Percentiles rank a stretch among this genome's conserved stretches.
Conservation (phyloP, 352 stramenopile species). For the Phytophthora rubi region DNA sequence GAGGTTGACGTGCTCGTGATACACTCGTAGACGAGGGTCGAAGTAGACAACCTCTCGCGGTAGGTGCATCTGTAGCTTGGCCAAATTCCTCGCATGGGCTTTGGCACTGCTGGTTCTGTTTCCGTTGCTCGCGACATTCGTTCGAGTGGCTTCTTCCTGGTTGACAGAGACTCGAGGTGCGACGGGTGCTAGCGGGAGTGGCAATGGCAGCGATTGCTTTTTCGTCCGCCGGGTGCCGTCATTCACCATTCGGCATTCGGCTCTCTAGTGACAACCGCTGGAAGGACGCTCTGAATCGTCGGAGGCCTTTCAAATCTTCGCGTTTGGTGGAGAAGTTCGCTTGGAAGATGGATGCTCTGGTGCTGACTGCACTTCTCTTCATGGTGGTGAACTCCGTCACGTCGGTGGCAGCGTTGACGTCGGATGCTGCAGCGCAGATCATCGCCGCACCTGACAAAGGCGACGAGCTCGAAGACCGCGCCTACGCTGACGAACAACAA, state of each 20-base stretch:
- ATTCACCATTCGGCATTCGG: slow-evolving; percentile 35
- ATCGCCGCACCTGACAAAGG: slow-evolving; percentile 76
- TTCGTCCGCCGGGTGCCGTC: slow-evolving; percentile 28
- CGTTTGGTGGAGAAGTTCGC: background rate
- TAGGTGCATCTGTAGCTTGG: slow-evolving; percentile 38
- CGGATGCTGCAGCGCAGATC: slow-evolving; percentile 41
- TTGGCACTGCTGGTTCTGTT: slow-evolving; percentile 29
- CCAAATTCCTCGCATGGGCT: slow-evolving; percentile 30
- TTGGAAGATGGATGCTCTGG: slow-evolving; percentile 1
- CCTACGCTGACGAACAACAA: slow-evolving; percentile 52
- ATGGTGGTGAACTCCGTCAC: background rate
- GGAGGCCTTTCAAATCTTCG: slow-evolving; percentile 17
- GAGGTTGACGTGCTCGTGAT: slow-evolving; percentile 57
- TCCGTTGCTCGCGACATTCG: slow-evolving; percentile 1
- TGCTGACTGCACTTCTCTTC: slow-evolving; percentile 10
- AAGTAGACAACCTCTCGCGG: slow-evolving; percentile 51
- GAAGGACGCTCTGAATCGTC: slow-evolving; percentile 33
- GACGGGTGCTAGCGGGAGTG: slow-evolving; percentile 17
- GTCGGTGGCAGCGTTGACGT: slow-evolving; percentile 5
- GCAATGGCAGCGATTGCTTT: slow-evolving; percentile 27
- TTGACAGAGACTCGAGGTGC: slow-evolving; percentile 23
- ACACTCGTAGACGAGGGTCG: slow-evolving; percentile 35
- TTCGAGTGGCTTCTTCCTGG: slow-evolving; percentile 20
- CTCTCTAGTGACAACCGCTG: slow-evolving; percentile 9
- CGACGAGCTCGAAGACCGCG: slow-evolving; percentile 67